These are phyloP conservation scores for Beauveria sp. DNA, from an alignment of 2,329 filamentous ascomycete genomes.

Conservation along the genomic window DNA sequence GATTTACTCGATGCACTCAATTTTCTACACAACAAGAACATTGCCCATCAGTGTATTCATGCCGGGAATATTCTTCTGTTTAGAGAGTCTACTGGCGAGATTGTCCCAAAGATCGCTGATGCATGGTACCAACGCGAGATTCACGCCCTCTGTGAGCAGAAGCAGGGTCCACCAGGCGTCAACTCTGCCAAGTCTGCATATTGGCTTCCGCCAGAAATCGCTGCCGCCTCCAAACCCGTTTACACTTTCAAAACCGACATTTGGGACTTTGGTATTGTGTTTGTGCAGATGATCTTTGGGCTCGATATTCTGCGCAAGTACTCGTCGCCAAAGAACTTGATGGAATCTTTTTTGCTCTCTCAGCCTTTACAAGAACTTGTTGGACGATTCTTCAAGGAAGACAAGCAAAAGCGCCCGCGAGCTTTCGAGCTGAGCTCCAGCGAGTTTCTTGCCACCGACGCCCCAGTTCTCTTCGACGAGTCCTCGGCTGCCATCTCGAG, in stretches of 20 bases:
- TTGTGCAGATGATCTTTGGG: slow-evolving; percentile 91
- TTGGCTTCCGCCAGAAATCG: slow-evolving; percentile 76
- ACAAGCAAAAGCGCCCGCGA: slow-evolving; percentile 75
- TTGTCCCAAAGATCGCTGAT: slow-evolving; percentile 68
- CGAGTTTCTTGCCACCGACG: slow-evolving; percentile 59
- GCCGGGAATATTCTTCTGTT: slow-evolving; percentile 72
- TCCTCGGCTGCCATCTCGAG: slow-evolving; percentile 31
- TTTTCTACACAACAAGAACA: slow-evolving; percentile 76
- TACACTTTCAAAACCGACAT: slow-evolving; percentile 77
- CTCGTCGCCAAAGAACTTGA: slow-evolving; percentile 67
- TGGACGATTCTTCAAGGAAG: slow-evolving; percentile 73
- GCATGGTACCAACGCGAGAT: slow-evolving; percentile 63
- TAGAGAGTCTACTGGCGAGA: slow-evolving; percentile 58
- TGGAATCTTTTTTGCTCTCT: slow-evolving; percentile 65
- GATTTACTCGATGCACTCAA: slow-evolving; percentile 84
- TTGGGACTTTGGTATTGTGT: slow-evolving; percentile 89
- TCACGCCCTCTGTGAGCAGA: slow-evolving; percentile 50
- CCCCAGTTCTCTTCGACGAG: slow-evolving; percentile 47
- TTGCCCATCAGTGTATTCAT: slow-evolving; percentile 79
- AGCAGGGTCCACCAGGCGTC: slow-evolving; percentile 43
- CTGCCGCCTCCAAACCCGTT: slow-evolving; percentile 51
- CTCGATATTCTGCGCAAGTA: slow-evolving; percentile 68
- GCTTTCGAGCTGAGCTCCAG: slow-evolving; percentile 66
- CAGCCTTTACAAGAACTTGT: slow-evolving; percentile 72
- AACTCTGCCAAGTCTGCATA: slow-evolving; percentile 66